Percentiles rank a stretch among this genome's conserved stretches.
These are phyloP conservation scores for Blastobotrys chiropterorum DNA, from an alignment of 805 yeast species.

Conservation along the genomic window DNA sequence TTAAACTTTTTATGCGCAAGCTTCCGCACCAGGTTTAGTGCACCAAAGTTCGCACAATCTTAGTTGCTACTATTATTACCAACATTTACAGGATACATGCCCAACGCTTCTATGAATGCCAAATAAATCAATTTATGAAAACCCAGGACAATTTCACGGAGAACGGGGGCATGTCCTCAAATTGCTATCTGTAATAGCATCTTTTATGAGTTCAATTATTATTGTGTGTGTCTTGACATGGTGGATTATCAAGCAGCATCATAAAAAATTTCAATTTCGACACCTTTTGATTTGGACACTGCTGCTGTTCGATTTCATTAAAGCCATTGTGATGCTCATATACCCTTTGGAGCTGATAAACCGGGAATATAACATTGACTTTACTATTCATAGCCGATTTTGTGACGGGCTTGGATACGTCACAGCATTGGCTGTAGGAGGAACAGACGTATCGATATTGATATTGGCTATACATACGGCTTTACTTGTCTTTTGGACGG, in stretches of 20 bases:
- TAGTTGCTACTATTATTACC: too few species aligned
- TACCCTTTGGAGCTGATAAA: constrained; percentile 41
- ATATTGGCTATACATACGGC: constrained; percentile 79
- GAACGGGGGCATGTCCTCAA: neutral
- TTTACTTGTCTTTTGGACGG: constrained; percentile 53
- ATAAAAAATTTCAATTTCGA: constrained; percentile 13
- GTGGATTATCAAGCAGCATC: constrained; percentile 9
- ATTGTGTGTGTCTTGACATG: constrained; percentile 11
- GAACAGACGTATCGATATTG: constrained; percentile 75
- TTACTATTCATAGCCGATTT: constrained; percentile 43
- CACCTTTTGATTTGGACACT: constrained; percentile 57
- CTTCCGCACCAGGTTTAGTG: too few species aligned
- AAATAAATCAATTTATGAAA: neutral
- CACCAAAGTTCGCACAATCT: too few species aligned
- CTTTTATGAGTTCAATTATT: constrained; percentile 11
- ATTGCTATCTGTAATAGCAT: neutral
- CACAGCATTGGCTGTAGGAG: constrained; percentile 71
- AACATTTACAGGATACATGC: too few species aligned
- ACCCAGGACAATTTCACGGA: constrained; percentile 3
- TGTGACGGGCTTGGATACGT: constrained; percentile 71
- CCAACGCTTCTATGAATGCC: neutral
- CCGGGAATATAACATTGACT: constrained; percentile 39
- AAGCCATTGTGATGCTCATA: constrained; percentile 59
- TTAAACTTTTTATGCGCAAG: too few species aligned
- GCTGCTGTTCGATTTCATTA: constrained; percentile 62